phyloP scores from a whole-genome alignment of 768 basidiomycete genomes.

The Termitomyces bulborhizus region DNA sequence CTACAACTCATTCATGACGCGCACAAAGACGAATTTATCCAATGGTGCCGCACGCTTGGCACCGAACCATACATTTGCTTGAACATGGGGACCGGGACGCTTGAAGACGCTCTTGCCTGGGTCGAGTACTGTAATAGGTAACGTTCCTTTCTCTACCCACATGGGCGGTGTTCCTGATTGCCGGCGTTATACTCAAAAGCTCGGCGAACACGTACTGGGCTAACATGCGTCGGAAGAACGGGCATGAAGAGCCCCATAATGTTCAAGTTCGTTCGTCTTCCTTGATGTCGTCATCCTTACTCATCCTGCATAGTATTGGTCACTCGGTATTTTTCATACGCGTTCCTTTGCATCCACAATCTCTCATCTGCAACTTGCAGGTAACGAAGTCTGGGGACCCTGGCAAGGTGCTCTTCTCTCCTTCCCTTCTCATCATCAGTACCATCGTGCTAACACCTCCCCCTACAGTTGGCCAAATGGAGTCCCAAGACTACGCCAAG shows the following conservation, averaged over 20 bases:
- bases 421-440: not conserved
- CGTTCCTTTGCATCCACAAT: not conserved
- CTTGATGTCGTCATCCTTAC: not conserved
- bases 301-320: constrained; percentile 24
- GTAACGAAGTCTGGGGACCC: constrained; percentile 54
- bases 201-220: constrained; percentile 43
- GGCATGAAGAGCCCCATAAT: constrained; percentile 46
- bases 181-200: constrained; percentile 9
- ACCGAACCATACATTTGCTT: constrained; percentile 55
- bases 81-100: constrained; percentile 60
- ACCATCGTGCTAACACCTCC: not conserved
- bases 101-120: constrained; percentile 56
- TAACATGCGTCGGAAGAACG: constrained; percentile 52
- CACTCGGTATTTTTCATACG: constrained; percentile 18
- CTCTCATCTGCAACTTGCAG: constrained; percentile 22
- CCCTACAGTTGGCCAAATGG: constrained; percentile 46
- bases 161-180: not conserved
- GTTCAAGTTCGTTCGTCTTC: constrained; percentile 28
- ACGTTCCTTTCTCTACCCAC: too few species aligned
- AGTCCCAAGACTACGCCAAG: constrained; percentile 46
- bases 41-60: constrained; percentile 44
- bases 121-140: constrained; percentile 59
- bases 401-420: constrained; percentile 37
- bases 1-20: not conserved
- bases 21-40: constrained; percentile 39